phyloP scores from a whole-genome alignment of 805 yeast species.

The Blastobotrys terrestris region DNA sequence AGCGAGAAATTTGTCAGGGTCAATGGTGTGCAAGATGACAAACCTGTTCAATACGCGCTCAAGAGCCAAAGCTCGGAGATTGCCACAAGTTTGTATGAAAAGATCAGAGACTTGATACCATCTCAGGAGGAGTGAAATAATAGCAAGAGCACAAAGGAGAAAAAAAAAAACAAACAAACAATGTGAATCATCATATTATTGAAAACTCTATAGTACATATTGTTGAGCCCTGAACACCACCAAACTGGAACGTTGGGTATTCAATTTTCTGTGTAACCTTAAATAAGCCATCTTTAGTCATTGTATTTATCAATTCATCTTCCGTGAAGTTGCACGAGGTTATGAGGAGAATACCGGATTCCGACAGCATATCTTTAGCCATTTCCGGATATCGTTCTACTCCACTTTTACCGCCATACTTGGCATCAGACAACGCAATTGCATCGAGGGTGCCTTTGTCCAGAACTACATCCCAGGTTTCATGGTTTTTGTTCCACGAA shows the following conservation, averaged over 20 bases:
- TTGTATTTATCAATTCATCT: slow-evolving; percentile 55
- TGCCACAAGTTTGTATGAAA: slow-evolving; percentile 51
- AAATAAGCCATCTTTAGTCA: slow-evolving; percentile 42
- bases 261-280: slow-evolving; percentile 58
- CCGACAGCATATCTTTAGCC: slow-evolving; percentile 50
- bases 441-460: slow-evolving; percentile 98
- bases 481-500: slow-evolving; percentile 32
- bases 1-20: slow-evolving; percentile 80
- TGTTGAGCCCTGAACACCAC: slow-evolving; percentile 83
- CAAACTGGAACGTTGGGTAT: slow-evolving; percentile 82
- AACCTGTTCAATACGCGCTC: slow-evolving; percentile 78
- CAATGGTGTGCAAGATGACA: slow-evolving; percentile 55
- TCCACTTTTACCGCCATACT: slow-evolving; percentile 11
- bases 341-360: slow-evolving; percentile 55
- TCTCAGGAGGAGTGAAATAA: not conserved
- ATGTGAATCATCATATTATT: not conserved
- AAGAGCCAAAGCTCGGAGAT: slow-evolving; percentile 59
- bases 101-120: slow-evolving; percentile 17
- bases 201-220: slow-evolving; percentile 79
- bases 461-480: slow-evolving; percentile 62
- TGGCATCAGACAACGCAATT: slow-evolving; percentile 67
- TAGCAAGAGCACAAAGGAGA: not conserved
- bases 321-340: slow-evolving; percentile 95
- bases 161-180: not conserved
- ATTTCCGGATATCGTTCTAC: slow-evolving; percentile 51